A percentile compares a stretch with the other conserved stretches of the same genome.
Conservation (phyloP, 2,329 filamentous ascomycete genomes). For the Chrysosporium keratinophilum region DNA sequence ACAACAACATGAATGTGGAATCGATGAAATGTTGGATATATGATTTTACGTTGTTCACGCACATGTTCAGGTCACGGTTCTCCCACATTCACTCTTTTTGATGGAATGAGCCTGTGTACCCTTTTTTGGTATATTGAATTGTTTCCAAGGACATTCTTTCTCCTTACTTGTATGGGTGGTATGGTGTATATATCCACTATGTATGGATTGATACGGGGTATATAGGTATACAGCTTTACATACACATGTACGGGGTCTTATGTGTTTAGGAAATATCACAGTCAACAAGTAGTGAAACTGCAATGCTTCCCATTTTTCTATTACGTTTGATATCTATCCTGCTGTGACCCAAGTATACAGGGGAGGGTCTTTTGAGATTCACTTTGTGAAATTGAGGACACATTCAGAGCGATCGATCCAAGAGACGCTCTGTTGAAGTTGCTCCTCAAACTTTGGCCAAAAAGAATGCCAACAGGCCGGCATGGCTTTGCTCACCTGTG, state of each 20-base stretch:
- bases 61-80: conserved; percentile 2
- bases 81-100: conserved; percentile 1
- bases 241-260: not conserved
- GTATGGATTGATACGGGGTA: not conserved
- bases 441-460: too few relatives aligned
- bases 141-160: not conserved
- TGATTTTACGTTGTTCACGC: not conserved
- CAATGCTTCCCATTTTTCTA: too few relatives aligned
- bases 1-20: not conserved
- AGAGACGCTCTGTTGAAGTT: too few relatives aligned
- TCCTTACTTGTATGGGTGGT: not conserved
- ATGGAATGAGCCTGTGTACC: not conserved
- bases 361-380: too few relatives aligned
- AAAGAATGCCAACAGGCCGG: too few relatives aligned
- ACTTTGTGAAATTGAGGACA: too few relatives aligned
- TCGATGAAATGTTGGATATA: not conserved
- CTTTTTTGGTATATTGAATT: not conserved
- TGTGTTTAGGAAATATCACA: not conserved
- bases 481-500: too few relatives aligned
- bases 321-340: too few relatives aligned
- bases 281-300: not conserved
- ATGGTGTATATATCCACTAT: not conserved
- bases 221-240: conserved; percentile 2
- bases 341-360: too few relatives aligned
- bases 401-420: too few relatives aligned